A percentile compares a stretch with the other conserved stretches of the same genome.
phyloP scores from a whole-genome alignment of 805 yeast genomes.

The Myxozyma geophila region DNA sequence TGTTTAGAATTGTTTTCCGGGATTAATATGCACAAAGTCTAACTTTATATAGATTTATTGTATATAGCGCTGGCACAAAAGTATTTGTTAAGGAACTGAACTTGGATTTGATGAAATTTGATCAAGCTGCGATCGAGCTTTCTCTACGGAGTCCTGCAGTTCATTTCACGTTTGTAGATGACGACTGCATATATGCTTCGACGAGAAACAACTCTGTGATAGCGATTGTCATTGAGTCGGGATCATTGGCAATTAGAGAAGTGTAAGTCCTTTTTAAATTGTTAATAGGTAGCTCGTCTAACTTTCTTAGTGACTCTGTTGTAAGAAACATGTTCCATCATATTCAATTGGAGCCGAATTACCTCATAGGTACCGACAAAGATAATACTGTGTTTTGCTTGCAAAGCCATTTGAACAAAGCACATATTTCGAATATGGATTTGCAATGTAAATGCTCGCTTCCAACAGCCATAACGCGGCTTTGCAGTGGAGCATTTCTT shows the following conservation, averaged over 20 bases:
- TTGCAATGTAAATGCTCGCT: slow-evolving; percentile 16
- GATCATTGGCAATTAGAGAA: slow-evolving; percentile 13
- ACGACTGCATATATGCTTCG: slow-evolving; percentile 21
- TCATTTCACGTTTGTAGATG: slow-evolving; percentile 1
- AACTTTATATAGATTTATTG: slow-evolving; percentile 12
- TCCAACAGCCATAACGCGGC: slow-evolving; percentile 28
- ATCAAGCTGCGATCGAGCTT: slow-evolving; percentile 8
- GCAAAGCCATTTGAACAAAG: slow-evolving; percentile 13
- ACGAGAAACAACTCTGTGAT: slow-evolving; percentile 25
- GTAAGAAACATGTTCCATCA: slow-evolving; percentile 30
- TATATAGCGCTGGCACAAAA: slow-evolving; percentile 26
- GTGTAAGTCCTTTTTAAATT: slow-evolving; percentile 5
- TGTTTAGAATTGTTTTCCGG: background rate
- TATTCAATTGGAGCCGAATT: background rate
- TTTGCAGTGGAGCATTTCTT: slow-evolving; percentile 18
- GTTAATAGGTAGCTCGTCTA: background rate
- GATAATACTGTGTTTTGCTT: slow-evolving; percentile 26
- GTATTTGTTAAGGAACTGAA: slow-evolving; percentile 17
- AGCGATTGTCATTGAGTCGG: slow-evolving; percentile 5
- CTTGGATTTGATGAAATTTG: slow-evolving; percentile 18
- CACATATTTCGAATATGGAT: slow-evolving; percentile 19
- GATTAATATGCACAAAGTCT: background rate
- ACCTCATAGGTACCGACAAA: slow-evolving; percentile 26
- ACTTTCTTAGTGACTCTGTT: slow-evolving; percentile 23
- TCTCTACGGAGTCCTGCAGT: slow-evolving; percentile 25